These are phyloP conservation scores for Polyporus tsugae DNA, from an alignment of 1,284 basidiomycete genomes.

Conservation along the genomic window DNA sequence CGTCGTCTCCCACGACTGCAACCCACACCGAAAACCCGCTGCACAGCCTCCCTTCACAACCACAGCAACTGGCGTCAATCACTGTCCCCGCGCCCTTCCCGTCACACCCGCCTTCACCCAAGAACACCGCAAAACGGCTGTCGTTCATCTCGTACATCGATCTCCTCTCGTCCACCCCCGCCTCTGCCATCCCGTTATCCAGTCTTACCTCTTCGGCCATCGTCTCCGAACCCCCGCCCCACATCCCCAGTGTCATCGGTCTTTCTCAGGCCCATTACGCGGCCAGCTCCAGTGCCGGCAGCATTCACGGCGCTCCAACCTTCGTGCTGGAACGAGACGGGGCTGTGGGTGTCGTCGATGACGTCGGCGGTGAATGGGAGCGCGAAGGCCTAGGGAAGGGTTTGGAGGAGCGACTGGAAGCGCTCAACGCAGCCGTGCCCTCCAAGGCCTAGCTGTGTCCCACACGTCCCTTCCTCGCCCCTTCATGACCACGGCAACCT, in stretches of 20 bases:
- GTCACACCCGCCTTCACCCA: slow-evolving; percentile 66
- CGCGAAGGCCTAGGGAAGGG: slow-evolving; percentile 83
- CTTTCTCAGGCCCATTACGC: slow-evolving; percentile 44
- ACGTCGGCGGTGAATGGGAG: slow-evolving; percentile 83
- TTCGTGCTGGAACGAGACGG: slow-evolving; percentile 37
- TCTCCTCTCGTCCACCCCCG: slow-evolving; percentile 79
- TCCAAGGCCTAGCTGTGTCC: slow-evolving; percentile 33
- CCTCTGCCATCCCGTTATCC: slow-evolving; percentile 73
- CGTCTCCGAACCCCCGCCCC: slow-evolving; percentile 64
- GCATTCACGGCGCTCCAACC: slow-evolving; percentile 36
- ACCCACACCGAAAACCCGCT: slow-evolving; percentile 48
- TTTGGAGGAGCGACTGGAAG: slow-evolving; percentile 81
- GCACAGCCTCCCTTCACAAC: slow-evolving; percentile 37
- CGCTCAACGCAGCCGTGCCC: slow-evolving; percentile 47
- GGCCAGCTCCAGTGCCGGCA: slow-evolving; percentile 39
- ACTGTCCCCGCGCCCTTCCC: slow-evolving; percentile 44
- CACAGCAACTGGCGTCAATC: slow-evolving; percentile 44
- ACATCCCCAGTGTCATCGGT: slow-evolving; percentile 66
- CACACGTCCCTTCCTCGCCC: not conserved
- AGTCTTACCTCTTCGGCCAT: slow-evolving; percentile 70
- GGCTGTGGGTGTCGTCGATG: slow-evolving; percentile 49
- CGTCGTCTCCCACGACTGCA: slow-evolving; percentile 51
- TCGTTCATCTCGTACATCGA: slow-evolving; percentile 90
- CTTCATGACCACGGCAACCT: slow-evolving; percentile 18
- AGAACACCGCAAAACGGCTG: slow-evolving; percentile 66